phyloP scores from a whole-genome alignment of 108 stramenopile genomes.

The Cylindrotheca fusiformis region DNA sequence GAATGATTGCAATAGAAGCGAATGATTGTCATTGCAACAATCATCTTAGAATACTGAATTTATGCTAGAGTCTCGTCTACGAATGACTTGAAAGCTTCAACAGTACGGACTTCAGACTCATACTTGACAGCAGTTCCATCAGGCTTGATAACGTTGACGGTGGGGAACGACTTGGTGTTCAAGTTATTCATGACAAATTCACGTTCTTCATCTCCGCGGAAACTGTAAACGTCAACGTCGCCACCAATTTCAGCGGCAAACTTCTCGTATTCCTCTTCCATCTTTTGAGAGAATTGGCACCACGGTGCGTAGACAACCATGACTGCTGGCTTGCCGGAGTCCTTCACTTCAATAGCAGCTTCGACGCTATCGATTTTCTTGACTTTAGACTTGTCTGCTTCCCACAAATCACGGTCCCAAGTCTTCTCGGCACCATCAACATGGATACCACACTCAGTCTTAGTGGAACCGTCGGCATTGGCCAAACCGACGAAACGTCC shows the following conservation, averaged over 20 bases:
- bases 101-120: constrained; percentile 82
- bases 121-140: constrained; percentile 90
- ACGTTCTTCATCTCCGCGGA: constrained; percentile 91
- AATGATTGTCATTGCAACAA: too few relatives aligned
- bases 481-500: constrained; percentile 95
- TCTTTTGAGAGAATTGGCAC: constrained; percentile 88
- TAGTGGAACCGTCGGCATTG: constrained; percentile 95
- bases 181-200: constrained; percentile 80
- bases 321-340: constrained; percentile 71
- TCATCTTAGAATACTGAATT: not conserved
- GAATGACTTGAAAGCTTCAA: constrained; percentile 66
- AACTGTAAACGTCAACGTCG: constrained; percentile 77
- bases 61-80: constrained; percentile 49
- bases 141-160: constrained; percentile 84
- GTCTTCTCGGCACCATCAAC: constrained; percentile 87
- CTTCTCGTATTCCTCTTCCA: constrained; percentile 82
- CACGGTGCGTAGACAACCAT: constrained; percentile 90
- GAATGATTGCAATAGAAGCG: constrained; percentile 1
- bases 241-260: constrained; percentile 55
- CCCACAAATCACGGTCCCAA: constrained; percentile 92
- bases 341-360: constrained; percentile 65
- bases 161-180: constrained; percentile 91
- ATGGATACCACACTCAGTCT: constrained; percentile 98
- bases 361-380: constrained; percentile 71
- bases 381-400: constrained; percentile 52